phyloP scores from a whole-genome alignment of 1,284 basidiomycete species.

The Filobasidium uniguttulatum region DNA sequence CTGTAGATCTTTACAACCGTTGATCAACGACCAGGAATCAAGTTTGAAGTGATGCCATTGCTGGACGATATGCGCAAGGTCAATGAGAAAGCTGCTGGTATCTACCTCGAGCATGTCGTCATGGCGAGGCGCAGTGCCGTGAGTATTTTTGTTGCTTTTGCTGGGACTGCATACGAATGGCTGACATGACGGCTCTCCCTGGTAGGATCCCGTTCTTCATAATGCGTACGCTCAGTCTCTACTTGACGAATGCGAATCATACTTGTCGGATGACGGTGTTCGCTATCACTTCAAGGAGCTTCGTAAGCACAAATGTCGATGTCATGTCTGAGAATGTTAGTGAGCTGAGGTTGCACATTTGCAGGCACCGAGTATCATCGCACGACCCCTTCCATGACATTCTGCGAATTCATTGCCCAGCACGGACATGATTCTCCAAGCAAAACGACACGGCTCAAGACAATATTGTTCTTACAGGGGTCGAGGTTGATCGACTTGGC shows the following conservation, averaged over 20 bases:
- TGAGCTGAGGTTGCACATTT: neutral
- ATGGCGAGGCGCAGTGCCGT: constrained; percentile 49
- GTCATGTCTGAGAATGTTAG: neutral
- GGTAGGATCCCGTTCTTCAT: constrained; percentile 23
- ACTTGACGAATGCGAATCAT: constrained; percentile 21
- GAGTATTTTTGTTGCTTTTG: neutral
- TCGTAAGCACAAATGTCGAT: constrained; percentile 19
- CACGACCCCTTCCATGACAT: constrained; percentile 8
- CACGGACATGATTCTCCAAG: constrained; percentile 51
- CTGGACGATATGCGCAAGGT: constrained; percentile 30
- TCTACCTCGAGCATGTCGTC: constrained; percentile 67
- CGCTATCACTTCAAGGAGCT: constrained; percentile 36
- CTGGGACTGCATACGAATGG: neutral
- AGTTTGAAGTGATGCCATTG: constrained; percentile 36
- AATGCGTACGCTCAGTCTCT: constrained; percentile 24
- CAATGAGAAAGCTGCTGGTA: constrained; percentile 44
- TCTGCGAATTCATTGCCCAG: constrained; percentile 29
- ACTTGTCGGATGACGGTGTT: constrained; percentile 31
- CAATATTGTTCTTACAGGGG: constrained; percentile 61
- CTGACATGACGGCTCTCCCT: neutral
- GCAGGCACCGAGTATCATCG: constrained; percentile 30
- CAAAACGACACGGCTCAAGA: constrained; percentile 59
- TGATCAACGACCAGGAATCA: constrained; percentile 49
- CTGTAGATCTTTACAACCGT: constrained; percentile 36
- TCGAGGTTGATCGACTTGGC: constrained; percentile 53